Percentiles rank a stretch among this genome's conserved stretches.
These are phyloP conservation scores for Rhizophagus prolifer DNA, from an alignment of 192 early-diverging fungal genomes.

Conservation along the genomic window DNA sequence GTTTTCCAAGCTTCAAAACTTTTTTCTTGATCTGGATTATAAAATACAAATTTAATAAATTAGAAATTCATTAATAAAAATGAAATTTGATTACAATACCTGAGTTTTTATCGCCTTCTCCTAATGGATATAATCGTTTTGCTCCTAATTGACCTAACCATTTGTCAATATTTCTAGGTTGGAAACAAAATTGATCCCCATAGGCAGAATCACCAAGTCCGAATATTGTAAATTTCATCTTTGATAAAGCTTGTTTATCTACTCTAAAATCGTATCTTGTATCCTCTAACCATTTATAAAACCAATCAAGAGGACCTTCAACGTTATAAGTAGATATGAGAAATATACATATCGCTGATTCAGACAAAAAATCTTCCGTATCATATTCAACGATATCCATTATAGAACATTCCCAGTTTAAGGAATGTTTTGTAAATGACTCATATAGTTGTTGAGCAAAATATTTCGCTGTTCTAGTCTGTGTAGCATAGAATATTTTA, in stretches of 20 bases:
- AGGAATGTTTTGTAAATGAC: constrained; percentile 30
- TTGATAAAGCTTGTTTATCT: constrained; percentile 47
- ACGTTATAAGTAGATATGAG: constrained; percentile 67
- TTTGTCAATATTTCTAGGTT: constrained; percentile 56
- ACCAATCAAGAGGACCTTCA: constrained; percentile 70
- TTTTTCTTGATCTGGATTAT: constrained; percentile 26
- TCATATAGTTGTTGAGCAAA: constrained; percentile 46
- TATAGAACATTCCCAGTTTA: constrained; percentile 34
- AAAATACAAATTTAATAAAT: too few species aligned
- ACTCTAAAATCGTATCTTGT: constrained; percentile 63
- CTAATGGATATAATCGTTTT: constrained; percentile 57
- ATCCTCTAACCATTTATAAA: constrained; percentile 64
- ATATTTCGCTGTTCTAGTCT: constrained; percentile 56
- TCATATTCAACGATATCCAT: constrained; percentile 66
- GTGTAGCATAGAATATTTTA: constrained; percentile 58
- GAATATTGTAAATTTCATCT: constrained; percentile 65
- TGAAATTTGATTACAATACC: constrained; percentile 6
- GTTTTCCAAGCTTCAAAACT: constrained; percentile 28
- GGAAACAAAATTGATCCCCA: constrained; percentile 57
- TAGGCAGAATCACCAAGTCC: constrained; percentile 73
- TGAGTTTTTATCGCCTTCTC: constrained; percentile 62
- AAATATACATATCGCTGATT: constrained; percentile 58
- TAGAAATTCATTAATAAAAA: too few species aligned
- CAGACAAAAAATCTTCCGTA: constrained; percentile 57
- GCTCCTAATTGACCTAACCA: constrained; percentile 63